Evolutionary conservation across 768 basidiomycete genomes (phyloP).

Genomic region (Leccinum arenicola): DNA sequence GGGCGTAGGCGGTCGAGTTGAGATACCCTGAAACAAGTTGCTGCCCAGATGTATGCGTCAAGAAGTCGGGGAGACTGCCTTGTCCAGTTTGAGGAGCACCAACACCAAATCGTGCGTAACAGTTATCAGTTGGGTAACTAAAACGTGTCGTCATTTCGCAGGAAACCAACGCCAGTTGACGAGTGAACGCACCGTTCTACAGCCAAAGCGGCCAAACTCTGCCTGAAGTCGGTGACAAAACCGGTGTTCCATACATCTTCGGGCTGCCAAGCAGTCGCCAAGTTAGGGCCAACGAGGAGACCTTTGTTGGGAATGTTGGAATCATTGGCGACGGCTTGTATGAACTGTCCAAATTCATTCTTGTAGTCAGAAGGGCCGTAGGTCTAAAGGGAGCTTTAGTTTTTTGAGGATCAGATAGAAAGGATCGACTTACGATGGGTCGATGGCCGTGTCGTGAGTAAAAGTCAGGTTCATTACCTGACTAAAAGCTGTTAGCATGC

Average conservation of each 20-base stretch:
- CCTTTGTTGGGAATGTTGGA: constrained; percentile 38
- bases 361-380: constrained; percentile 42
- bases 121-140: constrained; percentile 65
- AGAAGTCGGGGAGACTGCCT: constrained; percentile 40
- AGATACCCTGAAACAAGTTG: constrained; percentile 51
- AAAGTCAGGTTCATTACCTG: constrained; percentile 80
- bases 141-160: constrained; percentile 8
- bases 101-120: constrained; percentile 46
- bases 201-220: constrained; percentile 42
- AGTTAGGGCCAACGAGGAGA: constrained; percentile 60
- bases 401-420: too few relatives aligned
- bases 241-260: constrained; percentile 53
- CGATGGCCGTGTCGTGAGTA: constrained; percentile 48
- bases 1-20: constrained; percentile 40
- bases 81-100: constrained; percentile 43
- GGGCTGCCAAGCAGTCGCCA: constrained; percentile 53
- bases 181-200: constrained; percentile 52
- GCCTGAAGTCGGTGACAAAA: constrained; percentile 42
- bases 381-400: constrained; percentile 3
- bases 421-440: constrained; percentile 6
- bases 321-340: constrained; percentile 41
- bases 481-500: constrained; percentile 33
- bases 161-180: not conserved
- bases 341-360: constrained; percentile 48
- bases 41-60: constrained; percentile 55